Conservation (phyloP, 2,329 filamentous ascomycete genomes). For the Massarina eburnea region DNA sequence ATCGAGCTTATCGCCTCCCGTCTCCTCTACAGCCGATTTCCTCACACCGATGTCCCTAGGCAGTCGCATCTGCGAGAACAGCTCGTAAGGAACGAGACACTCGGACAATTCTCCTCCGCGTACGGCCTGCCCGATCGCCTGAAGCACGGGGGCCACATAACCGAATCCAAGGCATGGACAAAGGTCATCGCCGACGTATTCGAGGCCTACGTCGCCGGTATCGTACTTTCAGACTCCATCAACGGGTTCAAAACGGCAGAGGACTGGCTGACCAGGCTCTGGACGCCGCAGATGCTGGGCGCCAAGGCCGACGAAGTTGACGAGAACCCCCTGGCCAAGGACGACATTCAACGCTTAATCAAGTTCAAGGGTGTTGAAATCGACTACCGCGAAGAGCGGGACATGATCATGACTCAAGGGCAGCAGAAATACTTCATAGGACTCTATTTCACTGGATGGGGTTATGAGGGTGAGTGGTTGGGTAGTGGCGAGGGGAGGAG, state of each 20-base stretch:
- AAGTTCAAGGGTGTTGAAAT: slow-evolving; percentile 39
- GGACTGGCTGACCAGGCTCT: slow-evolving; percentile 74
- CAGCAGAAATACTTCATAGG: slow-evolving; percentile 64
- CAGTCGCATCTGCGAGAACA: slow-evolving; percentile 76
- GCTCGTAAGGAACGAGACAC: slow-evolving; percentile 77
- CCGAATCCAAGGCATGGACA: slow-evolving; percentile 40
- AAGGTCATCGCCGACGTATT: slow-evolving; percentile 88
- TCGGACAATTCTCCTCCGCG: slow-evolving; percentile 67
- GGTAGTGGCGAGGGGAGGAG: slow-evolving; percentile 65
- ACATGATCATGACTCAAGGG: slow-evolving; percentile 55
- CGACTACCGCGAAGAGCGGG: slow-evolving; percentile 53
- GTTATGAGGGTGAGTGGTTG: slow-evolving; percentile 63
- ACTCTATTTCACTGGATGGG: slow-evolving; percentile 68
- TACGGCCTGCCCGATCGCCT: slow-evolving; percentile 72
- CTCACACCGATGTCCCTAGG: slow-evolving; percentile 64
- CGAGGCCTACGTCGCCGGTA: slow-evolving; percentile 83
- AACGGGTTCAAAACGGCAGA: slow-evolving; percentile 64
- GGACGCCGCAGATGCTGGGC: slow-evolving; percentile 53
- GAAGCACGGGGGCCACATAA: slow-evolving; percentile 48
- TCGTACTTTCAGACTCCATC: slow-evolving; percentile 67
- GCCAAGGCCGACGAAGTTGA: slow-evolving; percentile 29
- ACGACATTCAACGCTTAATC: slow-evolving; percentile 41
- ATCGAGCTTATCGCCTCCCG: slow-evolving; percentile 75
- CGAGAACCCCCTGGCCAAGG: slow-evolving; percentile 44
- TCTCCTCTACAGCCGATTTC: slow-evolving; percentile 74